Conservation (phyloP, 495 filamentous ascomycete genomes). For the Sordaria brevicollis region DNA sequence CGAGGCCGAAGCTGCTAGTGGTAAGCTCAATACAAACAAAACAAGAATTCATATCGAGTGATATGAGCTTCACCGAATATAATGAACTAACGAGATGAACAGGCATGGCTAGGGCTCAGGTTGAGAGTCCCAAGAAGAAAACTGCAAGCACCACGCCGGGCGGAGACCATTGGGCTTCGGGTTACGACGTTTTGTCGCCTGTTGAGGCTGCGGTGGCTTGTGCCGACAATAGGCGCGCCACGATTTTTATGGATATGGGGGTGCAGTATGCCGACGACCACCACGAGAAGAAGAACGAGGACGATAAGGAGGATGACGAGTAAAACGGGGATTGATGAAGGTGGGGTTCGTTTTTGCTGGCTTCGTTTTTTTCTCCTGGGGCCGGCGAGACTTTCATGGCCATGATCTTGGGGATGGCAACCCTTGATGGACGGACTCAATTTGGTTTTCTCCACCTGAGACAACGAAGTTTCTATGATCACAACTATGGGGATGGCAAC, state of each 20-base stretch:
- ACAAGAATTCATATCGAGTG: not conserved
- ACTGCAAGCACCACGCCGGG: not conserved
- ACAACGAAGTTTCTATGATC: too few relatives aligned
- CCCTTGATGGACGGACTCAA: too few relatives aligned
- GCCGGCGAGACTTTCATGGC: too few relatives aligned
- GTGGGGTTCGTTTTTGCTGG: too few relatives aligned
- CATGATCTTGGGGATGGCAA: too few relatives aligned
- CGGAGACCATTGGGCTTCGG: not conserved
- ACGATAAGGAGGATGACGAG: not conserved
- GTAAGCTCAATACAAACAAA: not conserved
- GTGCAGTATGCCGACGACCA: not conserved
- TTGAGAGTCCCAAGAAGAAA: not conserved
- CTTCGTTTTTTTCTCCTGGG: too few relatives aligned
- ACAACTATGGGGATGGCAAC: too few relatives aligned
- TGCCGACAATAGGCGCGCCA: not conserved
- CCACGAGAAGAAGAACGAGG: not conserved
- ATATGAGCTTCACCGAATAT: not conserved
- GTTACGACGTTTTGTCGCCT: not conserved
- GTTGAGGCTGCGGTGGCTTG: not conserved
- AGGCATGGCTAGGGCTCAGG: not conserved
- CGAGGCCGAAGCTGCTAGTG: slow-evolving; percentile 7
- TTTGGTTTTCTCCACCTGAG: too few relatives aligned
- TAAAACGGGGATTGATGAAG: not conserved
- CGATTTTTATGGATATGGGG: not conserved
- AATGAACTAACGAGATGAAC: not conserved